Base-by-base conservation (phyloP, 495 filamentous ascomycete species). In the Cladorrhinum samala region DNA sequence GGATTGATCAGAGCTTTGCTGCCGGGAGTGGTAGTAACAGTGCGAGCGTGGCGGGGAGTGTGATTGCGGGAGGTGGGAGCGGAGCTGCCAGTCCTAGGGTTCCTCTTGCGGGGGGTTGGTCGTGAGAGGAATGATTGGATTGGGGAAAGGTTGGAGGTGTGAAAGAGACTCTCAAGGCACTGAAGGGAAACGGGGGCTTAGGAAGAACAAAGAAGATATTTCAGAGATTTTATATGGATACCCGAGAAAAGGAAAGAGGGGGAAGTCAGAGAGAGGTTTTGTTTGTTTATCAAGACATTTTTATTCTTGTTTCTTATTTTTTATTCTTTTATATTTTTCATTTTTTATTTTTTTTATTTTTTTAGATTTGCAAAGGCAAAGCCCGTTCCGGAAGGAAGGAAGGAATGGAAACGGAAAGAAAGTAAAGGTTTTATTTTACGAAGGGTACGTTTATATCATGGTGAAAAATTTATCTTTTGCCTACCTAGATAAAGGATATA, bases 1-100 rank as follows among this genome's bases (percentile, higher is more conserved):
- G 83, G 62, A 86, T 96, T 53, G 82, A 84, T 57, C 80, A 83
- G 59, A 72, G 69, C 39, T 76, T 69, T 53, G 38, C 60, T 21
- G 60, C 60, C 48, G 58, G 45, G 40, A 68, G 17, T 8, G n/a
- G n/a, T 41, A 41, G 39, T 14, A 41, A n/a, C n/a, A 18, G 5
- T 14, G 6, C 39, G 39, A 41, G 66, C 44, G 69, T 41, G 7
- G 41, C 25, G 14, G 56, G 46, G 20, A 62, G 53, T 30, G 53
- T 36, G 2, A 56, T 48, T 38, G 40, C 16, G 0, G 40, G 19
- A n/a, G 13, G 13, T 11, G 55, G 58, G 0, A 64, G 54, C 13
- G 55, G 60, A 3, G 49, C 54, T 21, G 58, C 17, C 4, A 63
- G 52, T 45, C 58, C 58, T 41, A 14, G 11, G 11, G 39, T 7